Percentiles rank a stretch among this genome's conserved stretches.
phyloP scores from a whole-genome alignment of 2,329 filamentous ascomycete genomes.

The Epichloe uncinata region DNA sequence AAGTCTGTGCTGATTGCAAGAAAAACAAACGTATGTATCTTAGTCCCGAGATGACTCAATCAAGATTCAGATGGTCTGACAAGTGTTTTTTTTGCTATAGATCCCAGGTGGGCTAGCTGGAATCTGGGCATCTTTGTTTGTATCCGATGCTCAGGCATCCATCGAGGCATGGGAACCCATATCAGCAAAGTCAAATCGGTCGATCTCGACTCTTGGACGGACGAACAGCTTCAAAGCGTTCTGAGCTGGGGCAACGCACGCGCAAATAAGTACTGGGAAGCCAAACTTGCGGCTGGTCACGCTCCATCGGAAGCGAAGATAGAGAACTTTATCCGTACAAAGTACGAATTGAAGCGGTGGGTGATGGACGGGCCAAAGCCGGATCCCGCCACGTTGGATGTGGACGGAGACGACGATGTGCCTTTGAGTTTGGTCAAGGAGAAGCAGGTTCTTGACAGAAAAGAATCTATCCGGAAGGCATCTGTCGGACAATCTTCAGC shows the following conservation, averaged over 20 bases:
- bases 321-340: conserved; percentile 98
- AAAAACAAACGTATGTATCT: conserved; percentile 75
- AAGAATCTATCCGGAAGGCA: conserved; percentile 47
- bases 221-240: conserved; percentile 91
- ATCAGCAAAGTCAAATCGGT: conserved; percentile 97
- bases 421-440: conserved; percentile 49
- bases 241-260: conserved; percentile 90
- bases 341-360: conserved; percentile 98
- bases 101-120: conserved; percentile 98
- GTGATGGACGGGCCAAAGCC: conserved; percentile 96
- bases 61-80: conserved; percentile 1
- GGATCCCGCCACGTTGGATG: conserved; percentile 77
- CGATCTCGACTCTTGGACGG: conserved; percentile 95
- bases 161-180: conserved; percentile 97
- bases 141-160: conserved; percentile 96
- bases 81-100: conserved; percentile 29
- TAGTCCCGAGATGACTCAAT: neutral
- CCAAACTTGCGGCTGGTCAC: conserved; percentile 81
- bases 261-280: conserved; percentile 98
- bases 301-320: conserved; percentile 95
- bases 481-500: conserved; percentile 31
- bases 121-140: conserved; percentile 95
- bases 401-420: conserved; percentile 74
- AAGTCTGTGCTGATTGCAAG: conserved; percentile 97
- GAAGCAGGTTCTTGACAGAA: conserved; percentile 49